Conservation (phyloP, 176 grass and related monocot species). For the Aegilops umbellulata region DNA sequence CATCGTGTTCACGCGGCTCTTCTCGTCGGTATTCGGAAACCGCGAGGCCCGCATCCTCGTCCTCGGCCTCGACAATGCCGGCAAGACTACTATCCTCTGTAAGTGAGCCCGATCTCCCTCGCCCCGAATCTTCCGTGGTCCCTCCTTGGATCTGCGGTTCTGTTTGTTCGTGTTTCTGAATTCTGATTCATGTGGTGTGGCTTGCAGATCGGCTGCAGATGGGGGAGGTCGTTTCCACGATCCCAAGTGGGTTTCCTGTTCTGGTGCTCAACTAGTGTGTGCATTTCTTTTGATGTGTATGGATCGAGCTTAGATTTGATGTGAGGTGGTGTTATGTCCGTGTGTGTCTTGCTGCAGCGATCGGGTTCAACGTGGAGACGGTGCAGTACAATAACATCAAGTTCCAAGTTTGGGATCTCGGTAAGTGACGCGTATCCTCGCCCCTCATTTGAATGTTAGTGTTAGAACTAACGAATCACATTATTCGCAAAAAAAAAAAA, state of each 20-base stretch:
- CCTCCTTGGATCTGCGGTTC: constrained; percentile 22
- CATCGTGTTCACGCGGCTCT: constrained; percentile 98
- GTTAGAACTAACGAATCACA: neutral
- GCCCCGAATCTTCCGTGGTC: neutral
- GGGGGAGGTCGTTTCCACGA: constrained; percentile 97
- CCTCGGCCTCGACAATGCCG: constrained; percentile 96
- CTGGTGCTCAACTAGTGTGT: constrained; percentile 16
- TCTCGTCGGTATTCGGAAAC: constrained; percentile 92
- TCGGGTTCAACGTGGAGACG: constrained; percentile 98
- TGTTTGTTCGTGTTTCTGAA: neutral
- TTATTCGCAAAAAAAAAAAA: no score
- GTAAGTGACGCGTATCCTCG: constrained; percentile 25
- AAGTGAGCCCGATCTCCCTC: neutral
- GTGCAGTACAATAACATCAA: constrained; percentile 99
- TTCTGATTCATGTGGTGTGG: constrained; percentile 31
- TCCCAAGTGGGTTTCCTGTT: constrained; percentile 68
- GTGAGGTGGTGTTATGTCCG: neutral
- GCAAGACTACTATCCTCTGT: constrained; percentile 98
- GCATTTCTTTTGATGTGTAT: constrained; percentile 3
- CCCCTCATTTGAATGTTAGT: constrained; percentile 12
- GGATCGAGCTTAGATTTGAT: neutral
- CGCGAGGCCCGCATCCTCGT: constrained; percentile 98
- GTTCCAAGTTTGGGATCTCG: constrained; percentile 98
- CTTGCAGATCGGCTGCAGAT: constrained; percentile 91
- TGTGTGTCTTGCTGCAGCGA: constrained; percentile 58